Conservation (phyloP, 345 rosid species). For the Kandelia obovata region DNA sequence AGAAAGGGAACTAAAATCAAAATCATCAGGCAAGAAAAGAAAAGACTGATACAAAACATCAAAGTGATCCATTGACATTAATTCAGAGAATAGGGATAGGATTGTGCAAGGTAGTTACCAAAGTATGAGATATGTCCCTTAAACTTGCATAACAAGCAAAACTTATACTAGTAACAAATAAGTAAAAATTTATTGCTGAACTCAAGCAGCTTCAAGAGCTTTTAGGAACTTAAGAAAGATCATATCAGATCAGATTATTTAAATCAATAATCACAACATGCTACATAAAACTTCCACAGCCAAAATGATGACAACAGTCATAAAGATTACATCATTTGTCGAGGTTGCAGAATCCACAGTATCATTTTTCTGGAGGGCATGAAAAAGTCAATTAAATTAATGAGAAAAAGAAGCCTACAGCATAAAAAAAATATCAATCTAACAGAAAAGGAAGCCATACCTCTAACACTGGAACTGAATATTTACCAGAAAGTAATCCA, state of each 20-base stretch:
- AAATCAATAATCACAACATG: not conserved
- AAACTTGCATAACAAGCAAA: not conserved
- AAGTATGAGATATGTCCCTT: not conserved
- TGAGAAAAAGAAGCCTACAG: not conserved
- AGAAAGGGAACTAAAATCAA: not conserved
- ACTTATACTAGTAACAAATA: not conserved
- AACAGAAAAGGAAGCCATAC: slow-evolving; percentile 31
- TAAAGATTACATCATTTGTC: slow-evolving; percentile 41
- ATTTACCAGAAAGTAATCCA: slow-evolving; percentile 93
- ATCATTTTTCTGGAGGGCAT: slow-evolving; percentile 45
- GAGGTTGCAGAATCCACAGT: slow-evolving; percentile 29
- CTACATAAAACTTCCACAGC: not conserved
- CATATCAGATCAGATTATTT: no score
- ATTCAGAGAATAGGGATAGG: no score
- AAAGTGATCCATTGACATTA: no score
- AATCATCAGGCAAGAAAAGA: not conserved
- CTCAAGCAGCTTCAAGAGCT: not conserved
- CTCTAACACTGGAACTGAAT: slow-evolving; percentile 69
- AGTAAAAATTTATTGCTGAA: slow-evolving; percentile 2
- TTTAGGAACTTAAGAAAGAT: no score
- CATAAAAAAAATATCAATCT: slow-evolving; percentile 6
- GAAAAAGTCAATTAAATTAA: slow-evolving; percentile 12
- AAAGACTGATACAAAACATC: no score
- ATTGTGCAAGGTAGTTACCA: no score
- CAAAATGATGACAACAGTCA: not conserved